Base-by-base conservation (phyloP, 108 stramenopile genomes). In the Cyclotella choctawhatcheeana region DNA sequence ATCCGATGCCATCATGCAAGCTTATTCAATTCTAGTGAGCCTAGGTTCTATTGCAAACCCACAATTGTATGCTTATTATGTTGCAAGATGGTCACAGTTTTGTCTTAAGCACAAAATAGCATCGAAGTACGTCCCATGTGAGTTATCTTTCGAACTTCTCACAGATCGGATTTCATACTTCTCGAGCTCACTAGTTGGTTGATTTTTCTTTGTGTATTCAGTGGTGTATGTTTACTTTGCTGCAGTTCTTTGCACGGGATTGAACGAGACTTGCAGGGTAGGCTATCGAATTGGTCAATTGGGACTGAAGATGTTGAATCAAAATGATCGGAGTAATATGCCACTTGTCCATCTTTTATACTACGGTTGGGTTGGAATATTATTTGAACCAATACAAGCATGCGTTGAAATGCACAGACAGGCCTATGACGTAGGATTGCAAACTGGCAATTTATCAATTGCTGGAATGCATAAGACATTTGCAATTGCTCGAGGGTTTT, bases 221-320 rank as follows among this genome's bases (percentile, higher is more conserved):
- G n/a, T n/a, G n/a, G n/a, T n/a, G n/a, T 79, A 71, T 14, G 47
- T 72, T 26, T 16, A 33, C 31, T 67, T 61, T 61, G 63, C 71
- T 32, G 10, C 48, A n/a, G 24, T 71, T 18, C 52, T 71, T 14
- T 67, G 58, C 48, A 51, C 32, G 18, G 37, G 35, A 10, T 40
- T 32, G 61, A 35, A 14, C 16, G 14, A 25, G 17, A 55, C 35
- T 21, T 29, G 37, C 35, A 17, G 20, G 17, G 34, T 12, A 52
- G 67, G 55, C 31, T 54, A 56, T 6, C 48, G 76, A 26, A 60
- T 69, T 37, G 76, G 76, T 26, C 60, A 69, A 26, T 27, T 50
- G 27, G 61, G 51, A 4, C 17, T 76, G 50, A 51, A 51, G 24
- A 48, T 55, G 2, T 52, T 56, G 45, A 60, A 76, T 18, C 26